Base-by-base conservation (phyloP, 768 basidiomycete species). In the Hypsizygus marmoreus region DNA sequence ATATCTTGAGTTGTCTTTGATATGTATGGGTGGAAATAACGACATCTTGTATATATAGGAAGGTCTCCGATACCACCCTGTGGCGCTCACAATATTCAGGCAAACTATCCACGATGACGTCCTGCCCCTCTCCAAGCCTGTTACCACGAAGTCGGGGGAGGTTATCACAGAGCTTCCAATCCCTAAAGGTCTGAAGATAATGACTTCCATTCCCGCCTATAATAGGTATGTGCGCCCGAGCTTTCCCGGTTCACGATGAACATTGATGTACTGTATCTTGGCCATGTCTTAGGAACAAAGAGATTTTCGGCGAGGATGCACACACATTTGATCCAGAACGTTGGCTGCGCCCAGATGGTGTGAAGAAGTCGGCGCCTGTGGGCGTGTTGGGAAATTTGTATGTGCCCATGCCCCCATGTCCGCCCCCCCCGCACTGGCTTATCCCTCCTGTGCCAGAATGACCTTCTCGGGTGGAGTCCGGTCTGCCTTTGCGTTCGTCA, bases 41-140 rank as follows among this genome's bases (percentile, higher is more conserved):
- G n/a, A n/a, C n/a, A n/a, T n/a, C n/a, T n/a, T n/a, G n/a, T n/a
- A 40, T 17, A 28, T 37, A 19, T 34, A 79, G 78, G 78, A 80
- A 60, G 64, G 68, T 0, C 57, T 78, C 48, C 67, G 78, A 32
- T 75, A 63, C 43, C 70, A 76, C 43, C 71, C 74, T 14, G 67
- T 65, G 1, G 62, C 65, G 6, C 59, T 62, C 40, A 63, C 63
- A 40, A 63, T 59, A 20, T 68, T 55, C 48, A 56, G 76, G 20
- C 58, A 73, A 42, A 71, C 82, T 3, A 58, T 56, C 3, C 60
- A 67, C 31, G 83, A 87, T 52, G 80, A 84, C 45, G 68, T 74
- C 29, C 62, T 88, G 20, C 82, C 86, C 1, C 72, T 88, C 8
- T 71, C 74, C 7, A 74, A 64, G 38, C 77, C 82, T n/a, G 71